Evolutionary conservation across 306 rosid genomes (phyloP).

Genomic region (Argentina anserina): DNA sequence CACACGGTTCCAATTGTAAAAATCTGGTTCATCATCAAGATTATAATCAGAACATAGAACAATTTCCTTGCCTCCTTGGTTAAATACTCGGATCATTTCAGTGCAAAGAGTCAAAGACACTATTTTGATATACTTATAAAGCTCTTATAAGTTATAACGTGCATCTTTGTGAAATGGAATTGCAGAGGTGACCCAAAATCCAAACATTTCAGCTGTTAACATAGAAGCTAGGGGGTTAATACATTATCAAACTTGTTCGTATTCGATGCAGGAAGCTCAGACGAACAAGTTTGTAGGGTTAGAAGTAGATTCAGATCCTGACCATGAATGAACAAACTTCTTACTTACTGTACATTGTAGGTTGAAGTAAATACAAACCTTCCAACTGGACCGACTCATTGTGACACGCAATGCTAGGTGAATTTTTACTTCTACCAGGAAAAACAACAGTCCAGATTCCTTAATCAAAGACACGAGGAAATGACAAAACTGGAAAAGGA

Average conservation of each 20-base stretch:
- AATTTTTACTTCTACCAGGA: not conserved
- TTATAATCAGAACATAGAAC: not conserved
- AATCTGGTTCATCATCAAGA: slow-evolving; percentile 47
- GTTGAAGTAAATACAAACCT: not conserved
- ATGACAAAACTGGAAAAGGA: not conserved
- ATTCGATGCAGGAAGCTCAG: not conserved
- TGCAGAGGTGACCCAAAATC: not conserved
- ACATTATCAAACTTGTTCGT: not conserved
- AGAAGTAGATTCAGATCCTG: not conserved
- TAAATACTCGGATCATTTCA: not conserved
- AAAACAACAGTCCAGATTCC: slow-evolving; percentile 2
- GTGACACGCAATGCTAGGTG: not conserved
- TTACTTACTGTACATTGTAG: not conserved
- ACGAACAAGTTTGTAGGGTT: not conserved
- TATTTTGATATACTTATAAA: not conserved
- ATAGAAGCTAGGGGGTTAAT: not conserved
- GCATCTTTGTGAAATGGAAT: not conserved
- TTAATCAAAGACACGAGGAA: not conserved
- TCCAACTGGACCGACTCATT: not conserved
- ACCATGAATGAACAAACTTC: not conserved
- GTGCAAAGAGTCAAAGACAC: not conserved
- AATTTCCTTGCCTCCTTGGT: not conserved
- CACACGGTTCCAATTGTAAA: slow-evolving; percentile 98
- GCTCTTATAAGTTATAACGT: not conserved
- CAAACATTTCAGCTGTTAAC: not conserved